Evolutionary conservation across 768 basidiomycete species (phyloP).

Genomic region (Termitomyces sp.): DNA sequence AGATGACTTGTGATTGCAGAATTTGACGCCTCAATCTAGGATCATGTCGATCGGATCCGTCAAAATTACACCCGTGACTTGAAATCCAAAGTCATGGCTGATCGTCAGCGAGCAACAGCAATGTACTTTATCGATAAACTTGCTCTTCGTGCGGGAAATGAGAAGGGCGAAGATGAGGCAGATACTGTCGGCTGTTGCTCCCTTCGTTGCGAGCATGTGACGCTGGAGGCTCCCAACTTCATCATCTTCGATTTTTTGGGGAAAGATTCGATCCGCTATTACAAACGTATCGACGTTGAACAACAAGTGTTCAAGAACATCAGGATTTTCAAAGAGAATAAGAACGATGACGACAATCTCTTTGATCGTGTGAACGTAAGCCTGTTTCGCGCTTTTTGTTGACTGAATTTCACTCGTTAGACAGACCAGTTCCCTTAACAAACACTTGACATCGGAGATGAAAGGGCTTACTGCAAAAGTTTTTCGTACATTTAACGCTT

Average conservation of each 20-base stretch:
- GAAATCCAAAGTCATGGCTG: slow-evolving; percentile 87
- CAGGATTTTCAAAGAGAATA: slow-evolving; percentile 92
- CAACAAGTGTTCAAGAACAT: slow-evolving; percentile 97
- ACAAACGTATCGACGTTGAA: slow-evolving; percentile 86
- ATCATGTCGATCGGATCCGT: slow-evolving; percentile 87
- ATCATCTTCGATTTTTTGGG: slow-evolving; percentile 97
- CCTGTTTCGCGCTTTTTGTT: slow-evolving; percentile 5
- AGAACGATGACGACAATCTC: slow-evolving; percentile 79
- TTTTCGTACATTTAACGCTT: slow-evolving; percentile 99
- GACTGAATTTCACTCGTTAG: slow-evolving; percentile 6
- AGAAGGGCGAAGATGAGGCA: slow-evolving; percentile 99
- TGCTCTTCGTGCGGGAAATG: slow-evolving; percentile 97
- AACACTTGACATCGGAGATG: slow-evolving; percentile 91
- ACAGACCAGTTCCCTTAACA: slow-evolving; percentile 83
- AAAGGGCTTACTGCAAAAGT: slow-evolving; percentile 98
- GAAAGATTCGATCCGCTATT: slow-evolving; percentile 98
- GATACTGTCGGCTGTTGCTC: slow-evolving; percentile 99
- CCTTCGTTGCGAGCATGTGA: slow-evolving; percentile 93
- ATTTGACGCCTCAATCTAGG: slow-evolving; percentile 36
- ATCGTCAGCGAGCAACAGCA: slow-evolving; percentile 95
- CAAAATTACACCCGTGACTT: slow-evolving; percentile 82
- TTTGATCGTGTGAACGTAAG: slow-evolving; percentile 95
- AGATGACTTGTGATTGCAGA: background rate
- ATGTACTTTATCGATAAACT: slow-evolving; percentile 98
- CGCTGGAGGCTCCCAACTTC: slow-evolving; percentile 79